Conservation (phyloP, 805 yeast genomes). For the Candida palmyrensis region DNA sequence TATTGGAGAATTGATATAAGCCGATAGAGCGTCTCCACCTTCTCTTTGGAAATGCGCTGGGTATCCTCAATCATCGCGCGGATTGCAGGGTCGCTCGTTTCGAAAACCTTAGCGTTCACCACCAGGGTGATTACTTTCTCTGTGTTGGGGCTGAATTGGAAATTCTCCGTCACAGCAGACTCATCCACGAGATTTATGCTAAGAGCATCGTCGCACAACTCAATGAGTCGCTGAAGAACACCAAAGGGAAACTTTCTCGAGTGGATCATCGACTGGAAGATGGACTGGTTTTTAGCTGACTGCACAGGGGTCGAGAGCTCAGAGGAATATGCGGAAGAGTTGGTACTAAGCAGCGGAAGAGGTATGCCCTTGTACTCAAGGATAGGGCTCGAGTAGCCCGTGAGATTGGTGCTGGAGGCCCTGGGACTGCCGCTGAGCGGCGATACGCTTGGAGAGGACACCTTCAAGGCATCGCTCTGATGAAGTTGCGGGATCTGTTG, state of each 20-base stretch:
- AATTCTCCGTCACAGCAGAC: slow-evolving; percentile 34
- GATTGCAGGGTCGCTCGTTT: slow-evolving; percentile 62
- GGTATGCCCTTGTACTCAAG: slow-evolving; percentile 57
- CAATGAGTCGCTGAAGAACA: slow-evolving; percentile 50
- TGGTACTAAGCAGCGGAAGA: slow-evolving; percentile 30
- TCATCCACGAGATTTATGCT: slow-evolving; percentile 59
- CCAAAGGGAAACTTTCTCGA: slow-evolving; percentile 59
- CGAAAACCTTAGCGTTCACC: slow-evolving; percentile 40
- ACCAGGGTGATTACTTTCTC: slow-evolving; percentile 49
- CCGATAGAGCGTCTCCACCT: slow-evolving; percentile 65
- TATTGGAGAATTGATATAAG: slow-evolving; percentile 70
- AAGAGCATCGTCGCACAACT: slow-evolving; percentile 71
- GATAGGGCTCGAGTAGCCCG: slow-evolving; percentile 15
- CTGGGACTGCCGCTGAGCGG: slow-evolving; percentile 5
- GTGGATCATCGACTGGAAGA: slow-evolving; percentile 30
- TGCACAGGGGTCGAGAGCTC: slow-evolving; percentile 14
- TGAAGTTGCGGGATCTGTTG: slow-evolving; percentile 22
- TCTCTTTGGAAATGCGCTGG: slow-evolving; percentile 50
- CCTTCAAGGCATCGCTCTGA: slow-evolving; percentile 17
- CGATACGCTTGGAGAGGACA: slow-evolving; percentile 9
- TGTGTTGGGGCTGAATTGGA: slow-evolving; percentile 54
- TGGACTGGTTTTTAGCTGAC: slow-evolving; percentile 11
- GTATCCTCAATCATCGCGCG: slow-evolving; percentile 63
- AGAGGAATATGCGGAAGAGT: slow-evolving; percentile 5
- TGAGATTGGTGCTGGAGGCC: slow-evolving; percentile 14